Conservation (phyloP, 768 basidiomycete species). For the Termitomyces eurrhizus region DNA sequence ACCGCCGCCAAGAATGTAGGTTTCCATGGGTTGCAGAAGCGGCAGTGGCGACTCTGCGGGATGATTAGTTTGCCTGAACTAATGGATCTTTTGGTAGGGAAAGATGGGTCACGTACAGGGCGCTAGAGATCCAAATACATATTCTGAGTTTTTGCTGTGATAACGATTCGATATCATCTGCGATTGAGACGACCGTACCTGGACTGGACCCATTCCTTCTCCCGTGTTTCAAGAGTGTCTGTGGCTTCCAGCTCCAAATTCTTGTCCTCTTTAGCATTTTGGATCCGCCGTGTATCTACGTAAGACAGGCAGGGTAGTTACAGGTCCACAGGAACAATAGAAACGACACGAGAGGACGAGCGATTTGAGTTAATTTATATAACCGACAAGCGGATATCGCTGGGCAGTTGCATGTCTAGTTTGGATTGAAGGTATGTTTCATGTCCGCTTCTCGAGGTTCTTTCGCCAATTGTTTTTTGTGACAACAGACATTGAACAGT, state of each 20-base stretch:
- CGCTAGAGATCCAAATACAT: neutral
- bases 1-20: neutral
- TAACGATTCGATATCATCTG: conserved; percentile 1
- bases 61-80: neutral
- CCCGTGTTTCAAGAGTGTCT: neutral
- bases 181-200: neutral
- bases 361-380: neutral
- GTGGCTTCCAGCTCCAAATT: neutral
- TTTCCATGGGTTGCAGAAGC: neutral
- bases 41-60: neutral
- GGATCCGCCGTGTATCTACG: neutral
- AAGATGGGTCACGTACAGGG: neutral
- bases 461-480: neutral
- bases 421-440: conserved; percentile 2
- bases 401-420: neutral
- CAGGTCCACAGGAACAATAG: neutral
- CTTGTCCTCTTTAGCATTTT: neutral
- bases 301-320: neutral
- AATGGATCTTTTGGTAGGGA: neutral
- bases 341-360: neutral
- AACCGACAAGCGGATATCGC: neutral
- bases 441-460: neutral
- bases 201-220: neutral
- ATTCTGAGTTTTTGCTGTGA: neutral
- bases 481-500: no score